Base-by-base conservation (phyloP, 2,329 filamentous ascomycete species). In the Pseudogymnoascus sp. region DNA sequence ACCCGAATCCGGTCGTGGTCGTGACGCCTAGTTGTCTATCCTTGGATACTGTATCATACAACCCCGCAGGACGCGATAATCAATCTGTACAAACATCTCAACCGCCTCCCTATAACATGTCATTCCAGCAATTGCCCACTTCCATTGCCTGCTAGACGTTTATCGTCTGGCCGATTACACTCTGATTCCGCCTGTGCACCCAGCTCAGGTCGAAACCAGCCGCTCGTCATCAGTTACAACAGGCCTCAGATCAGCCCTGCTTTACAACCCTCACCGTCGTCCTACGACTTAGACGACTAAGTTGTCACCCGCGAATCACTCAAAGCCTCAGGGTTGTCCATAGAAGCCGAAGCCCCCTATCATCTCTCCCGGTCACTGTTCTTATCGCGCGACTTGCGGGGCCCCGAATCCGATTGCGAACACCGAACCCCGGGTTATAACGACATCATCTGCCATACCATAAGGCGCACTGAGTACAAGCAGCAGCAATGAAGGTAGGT, bases 141-240 rank as follows among this genome's bases (percentile, higher is more conserved):
- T 57, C 50, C 69, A 11, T 60, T 69, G 67, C 69, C 72, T 74
- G 77, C 78, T 81, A 78, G 77, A 76, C 78, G 72, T 69, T 65
- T 64, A 57, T 57, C 72, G 78, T 78, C 78, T 79, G 72, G 78
- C 77, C 66, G 71, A 73, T 72, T 71, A 69, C 71, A 73, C 70
- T 68, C 72, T 68, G 74, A 72, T 74, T 73, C 71, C 69, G 71
- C 74, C 76, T 76, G 74, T 76, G 76, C 75, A 77, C 72, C 78
- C 75, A 78, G 76, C 76, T 72, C 71, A 74, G 76, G 72, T 73
- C 71, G 73, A 69, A 73, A 76, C 76, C 75, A 77, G 50, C 50
- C 74, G 69, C 73, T 74, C 74, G 74, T 77, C 76, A 74, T 74
- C 72, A 75, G 76, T 74, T 73, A 66, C 65, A 69, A 73, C 74